phyloP scores from a whole-genome alignment of 2,329 filamentous ascomycete species.

The Exophiala dermatitidis region DNA sequence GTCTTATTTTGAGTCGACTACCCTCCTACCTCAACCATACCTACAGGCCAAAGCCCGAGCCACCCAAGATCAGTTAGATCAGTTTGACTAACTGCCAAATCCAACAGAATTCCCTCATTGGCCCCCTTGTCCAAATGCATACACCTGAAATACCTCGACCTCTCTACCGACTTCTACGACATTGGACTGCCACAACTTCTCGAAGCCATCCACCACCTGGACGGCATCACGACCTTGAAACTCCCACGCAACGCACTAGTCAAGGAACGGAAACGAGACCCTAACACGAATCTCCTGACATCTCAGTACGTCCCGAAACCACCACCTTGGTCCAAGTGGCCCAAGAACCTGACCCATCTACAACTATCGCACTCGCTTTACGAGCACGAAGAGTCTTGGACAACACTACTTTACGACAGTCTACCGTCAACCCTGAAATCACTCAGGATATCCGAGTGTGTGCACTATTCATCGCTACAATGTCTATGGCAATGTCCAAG shows the following conservation, averaged over 20 bases:
- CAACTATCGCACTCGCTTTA: constrained; percentile 11
- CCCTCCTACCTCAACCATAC: too few relatives aligned
- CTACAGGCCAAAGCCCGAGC: too few relatives aligned
- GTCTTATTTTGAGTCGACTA: too few relatives aligned
- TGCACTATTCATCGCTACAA: neutral
- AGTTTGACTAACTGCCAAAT: neutral
- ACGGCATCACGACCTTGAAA: constrained; percentile 39
- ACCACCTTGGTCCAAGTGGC: constrained; percentile 8
- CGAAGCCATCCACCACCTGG: constrained; percentile 44
- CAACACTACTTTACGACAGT: constrained; percentile 3
- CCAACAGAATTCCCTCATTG: constrained; percentile 44
- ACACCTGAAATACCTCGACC: constrained; percentile 44
- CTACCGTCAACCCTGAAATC: constrained; percentile 14
- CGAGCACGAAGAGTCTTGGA: constrained; percentile 3
- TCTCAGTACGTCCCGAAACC: too few relatives aligned
- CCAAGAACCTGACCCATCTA: constrained; percentile 11
- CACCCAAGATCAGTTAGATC: neutral
- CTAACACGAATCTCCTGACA: too few relatives aligned
- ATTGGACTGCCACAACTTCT: constrained; percentile 46
- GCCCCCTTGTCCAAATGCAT: constrained; percentile 50
- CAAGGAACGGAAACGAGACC: neutral
- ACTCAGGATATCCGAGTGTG: constrained; percentile 6
- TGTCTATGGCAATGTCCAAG: neutral
- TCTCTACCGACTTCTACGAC: constrained; percentile 47
- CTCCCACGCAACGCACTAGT: constrained; percentile 33